A percentile compares a stretch with the other conserved stretches of the same genome.
These are phyloP conservation scores for Blastobotrys elegans DNA, from an alignment of 1,139 yeast genomes.

Conservation along the genomic window DNA sequence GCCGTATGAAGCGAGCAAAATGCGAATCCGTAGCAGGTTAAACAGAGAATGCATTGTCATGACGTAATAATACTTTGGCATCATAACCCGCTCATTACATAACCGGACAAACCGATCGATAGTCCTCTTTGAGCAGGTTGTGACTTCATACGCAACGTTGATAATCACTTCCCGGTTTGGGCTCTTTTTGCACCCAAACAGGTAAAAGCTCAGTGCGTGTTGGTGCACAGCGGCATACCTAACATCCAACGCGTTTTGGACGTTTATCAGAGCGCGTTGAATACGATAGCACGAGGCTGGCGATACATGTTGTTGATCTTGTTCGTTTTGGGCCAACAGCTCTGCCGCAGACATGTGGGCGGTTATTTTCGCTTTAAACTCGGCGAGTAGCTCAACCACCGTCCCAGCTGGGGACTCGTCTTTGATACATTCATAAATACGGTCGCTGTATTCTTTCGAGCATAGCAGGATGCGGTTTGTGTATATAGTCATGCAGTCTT, in stretches of 20 bases:
- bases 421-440: not conserved
- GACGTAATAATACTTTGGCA: slow-evolving; percentile 52
- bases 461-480: not conserved
- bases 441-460: not conserved
- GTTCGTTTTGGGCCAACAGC: not conserved
- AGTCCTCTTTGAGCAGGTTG: slow-evolving; percentile 18
- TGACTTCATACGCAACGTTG: slow-evolving; percentile 1
- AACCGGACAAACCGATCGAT: slow-evolving; percentile 43
- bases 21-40: slow-evolving; percentile 14
- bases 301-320: not conserved
- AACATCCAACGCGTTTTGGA: not conserved
- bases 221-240: not conserved
- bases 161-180: slow-evolving; percentile 36
- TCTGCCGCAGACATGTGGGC: not conserved
- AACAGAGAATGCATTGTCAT: slow-evolving; percentile 52
- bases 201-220: not conserved
- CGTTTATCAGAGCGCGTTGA: not conserved
- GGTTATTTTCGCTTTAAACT: not conserved
- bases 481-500: not conserved
- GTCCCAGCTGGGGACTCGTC: not conserved
- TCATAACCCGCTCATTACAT: slow-evolving; percentile 38
- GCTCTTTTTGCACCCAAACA: slow-evolving; percentile 21
- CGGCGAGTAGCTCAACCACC: not conserved
- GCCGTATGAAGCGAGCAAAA: not conserved
- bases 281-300: too few species aligned